Evolutionary conservation across 306 rosid species (phyloP), one percentile per base, ranked within the genome.

Genomic region (Gillenia trifoliata): DNA sequence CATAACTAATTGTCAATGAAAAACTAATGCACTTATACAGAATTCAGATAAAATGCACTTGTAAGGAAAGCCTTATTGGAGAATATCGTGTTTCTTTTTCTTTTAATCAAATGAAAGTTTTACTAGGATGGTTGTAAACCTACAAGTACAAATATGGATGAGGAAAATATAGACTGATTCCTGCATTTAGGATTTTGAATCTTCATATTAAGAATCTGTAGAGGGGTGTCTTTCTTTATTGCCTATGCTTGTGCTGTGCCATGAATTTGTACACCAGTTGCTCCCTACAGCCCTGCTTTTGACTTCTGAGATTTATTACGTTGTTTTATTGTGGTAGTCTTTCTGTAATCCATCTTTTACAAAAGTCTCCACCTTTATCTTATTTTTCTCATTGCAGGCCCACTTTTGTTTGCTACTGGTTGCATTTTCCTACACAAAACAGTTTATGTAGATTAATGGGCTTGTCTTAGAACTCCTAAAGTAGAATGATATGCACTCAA

Each of bases 401-500:
- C 55, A 15, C n/a, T 49, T 49, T 5, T 49, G 41, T 49, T 49
- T 19, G 55, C 55, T 49, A 49, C n/a, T 16, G 17, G 55, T 20
- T 13, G 55, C 55, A 49, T 49, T 49, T 49, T 16, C 55, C 55
- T 49, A 49, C 55, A 16, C 55, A 49, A 49, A 49, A 13, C 8
- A 20, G 55, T 49, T 49, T 49, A 50, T 55, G 57, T 7, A 17
- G 36, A 31, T 20, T 40, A 55, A 75, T 36, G 79, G 29, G 26
- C 26, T 63, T 26, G 5, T 61, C 45, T 68, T 31, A 12, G 19
- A 31, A 36, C 34, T 11, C 45, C 65, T 45, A 40, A 59, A 61
- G 30, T 33, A 77, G 78, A 72, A 86, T 83, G 84, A 70, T 45
- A 83, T 84, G 92, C 89, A 61, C 56, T 50, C 69, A 50, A 75